Evolutionary conservation across 352 stramenopile genomes (phyloP).

Genomic region (Pythium pectinolyticum): DNA sequence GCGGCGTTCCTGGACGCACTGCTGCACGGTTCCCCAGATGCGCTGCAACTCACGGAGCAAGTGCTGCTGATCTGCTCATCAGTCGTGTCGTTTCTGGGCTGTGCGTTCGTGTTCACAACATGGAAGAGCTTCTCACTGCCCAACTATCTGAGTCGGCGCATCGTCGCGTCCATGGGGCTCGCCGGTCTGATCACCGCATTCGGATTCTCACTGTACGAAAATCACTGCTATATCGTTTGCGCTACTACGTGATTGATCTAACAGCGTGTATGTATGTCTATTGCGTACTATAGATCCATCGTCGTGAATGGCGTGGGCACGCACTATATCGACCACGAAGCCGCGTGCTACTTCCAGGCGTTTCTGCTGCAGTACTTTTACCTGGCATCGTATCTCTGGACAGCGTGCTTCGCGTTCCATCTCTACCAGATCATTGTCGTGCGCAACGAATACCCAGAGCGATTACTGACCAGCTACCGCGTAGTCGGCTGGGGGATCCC

Average conservation of each 20-base stretch:
- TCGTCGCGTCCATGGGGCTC: slow-evolving; percentile 68
- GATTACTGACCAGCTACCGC: slow-evolving; percentile 61
- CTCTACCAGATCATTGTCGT: slow-evolving; percentile 87
- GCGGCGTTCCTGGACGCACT: slow-evolving; percentile 3
- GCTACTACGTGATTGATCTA: background rate
- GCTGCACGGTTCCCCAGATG: slow-evolving; percentile 3
- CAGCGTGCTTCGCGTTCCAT: slow-evolving; percentile 82
- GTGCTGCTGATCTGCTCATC: slow-evolving; percentile 53
- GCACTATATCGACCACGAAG: slow-evolving; percentile 46
- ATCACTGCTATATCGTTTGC: too few species aligned
- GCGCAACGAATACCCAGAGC: slow-evolving; percentile 74
- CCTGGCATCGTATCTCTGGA: slow-evolving; percentile 83
- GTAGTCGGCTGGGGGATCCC: slow-evolving; percentile 66
- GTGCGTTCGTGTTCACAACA: slow-evolving; percentile 63
- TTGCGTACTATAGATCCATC: slow-evolving; percentile 44
- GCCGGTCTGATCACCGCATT: slow-evolving; percentile 58
- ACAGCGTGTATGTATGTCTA: background rate
- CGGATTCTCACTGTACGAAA: slow-evolving; percentile 65
- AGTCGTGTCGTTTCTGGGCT: slow-evolving; percentile 65
- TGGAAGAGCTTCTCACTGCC: slow-evolving; percentile 67
- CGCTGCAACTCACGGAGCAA: slow-evolving; percentile 41
- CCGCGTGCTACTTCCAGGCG: slow-evolving; percentile 67
- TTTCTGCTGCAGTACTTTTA: slow-evolving; percentile 80
- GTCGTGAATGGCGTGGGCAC: slow-evolving; percentile 50
- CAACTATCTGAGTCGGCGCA: slow-evolving; percentile 69